A percentile compares a stretch with the other conserved stretches of the same genome.
phyloP scores from a whole-genome alignment of 768 basidiomycete species.

The Cytidiella melzeri region DNA sequence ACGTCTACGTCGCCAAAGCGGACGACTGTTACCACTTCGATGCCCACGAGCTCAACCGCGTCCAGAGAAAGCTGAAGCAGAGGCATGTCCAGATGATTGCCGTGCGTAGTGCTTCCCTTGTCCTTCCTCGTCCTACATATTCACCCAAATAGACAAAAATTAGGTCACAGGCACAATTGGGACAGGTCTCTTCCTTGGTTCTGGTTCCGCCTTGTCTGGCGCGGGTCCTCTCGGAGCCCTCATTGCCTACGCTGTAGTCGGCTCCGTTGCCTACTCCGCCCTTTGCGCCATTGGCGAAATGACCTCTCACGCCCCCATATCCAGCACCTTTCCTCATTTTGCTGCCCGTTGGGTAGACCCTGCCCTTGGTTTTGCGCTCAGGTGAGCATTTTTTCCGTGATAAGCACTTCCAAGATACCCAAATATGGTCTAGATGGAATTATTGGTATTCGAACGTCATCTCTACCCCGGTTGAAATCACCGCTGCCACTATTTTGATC shows the following conservation, averaged over 20 bases:
- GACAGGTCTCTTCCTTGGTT: constrained; percentile 69
- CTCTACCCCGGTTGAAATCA: constrained; percentile 67
- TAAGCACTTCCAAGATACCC: background rate
- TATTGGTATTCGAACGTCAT: constrained; percentile 42
- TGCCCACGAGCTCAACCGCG: constrained; percentile 58
- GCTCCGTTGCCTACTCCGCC: constrained; percentile 61
- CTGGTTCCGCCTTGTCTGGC: constrained; percentile 49
- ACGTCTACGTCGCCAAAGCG: constrained; percentile 19
- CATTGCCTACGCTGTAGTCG: constrained; percentile 57
- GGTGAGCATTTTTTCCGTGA: constrained; percentile 10
- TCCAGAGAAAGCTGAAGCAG: constrained; percentile 69
- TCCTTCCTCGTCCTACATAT: background rate
- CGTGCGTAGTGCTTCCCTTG: constrained; percentile 30
- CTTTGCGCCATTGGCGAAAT: constrained; percentile 70
- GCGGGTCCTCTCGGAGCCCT: constrained; percentile 67
- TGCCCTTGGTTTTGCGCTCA: constrained; percentile 30
- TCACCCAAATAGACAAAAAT: background rate
- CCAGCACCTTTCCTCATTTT: constrained; percentile 73
- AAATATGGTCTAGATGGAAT: constrained; percentile 19
- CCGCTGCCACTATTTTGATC: constrained; percentile 63
- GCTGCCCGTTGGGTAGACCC: constrained; percentile 36
- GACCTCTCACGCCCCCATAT: constrained; percentile 75
- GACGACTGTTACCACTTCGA: constrained; percentile 40
- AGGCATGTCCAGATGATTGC: constrained; percentile 82
- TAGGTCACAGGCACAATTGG: constrained; percentile 70